Conservation (phyloP, 192 early-diverging fungal species). For the Linnemannia zychae region DNA sequence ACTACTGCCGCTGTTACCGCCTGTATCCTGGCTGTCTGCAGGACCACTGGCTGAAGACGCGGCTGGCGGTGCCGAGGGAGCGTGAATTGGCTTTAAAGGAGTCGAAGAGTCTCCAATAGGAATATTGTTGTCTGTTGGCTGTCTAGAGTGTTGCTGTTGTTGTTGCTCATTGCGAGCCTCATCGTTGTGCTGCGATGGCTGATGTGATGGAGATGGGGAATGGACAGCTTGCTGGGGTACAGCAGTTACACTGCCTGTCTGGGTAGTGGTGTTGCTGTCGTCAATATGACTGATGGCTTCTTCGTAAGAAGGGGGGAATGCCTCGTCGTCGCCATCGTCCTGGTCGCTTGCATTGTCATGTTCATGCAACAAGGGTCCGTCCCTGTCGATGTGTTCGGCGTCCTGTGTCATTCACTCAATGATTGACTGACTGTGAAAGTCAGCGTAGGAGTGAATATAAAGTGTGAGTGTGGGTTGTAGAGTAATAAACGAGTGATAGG, state of each 20-base stretch:
- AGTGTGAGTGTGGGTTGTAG: too few species aligned
- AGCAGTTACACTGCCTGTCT: not conserved
- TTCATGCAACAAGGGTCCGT: not conserved
- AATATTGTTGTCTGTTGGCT: conserved; percentile 13
- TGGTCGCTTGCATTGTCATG: not conserved
- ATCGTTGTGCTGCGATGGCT: not conserved
- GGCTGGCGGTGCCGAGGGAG: conserved; percentile 4
- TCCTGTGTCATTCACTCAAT: conserved; percentile 22
- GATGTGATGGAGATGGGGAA: not conserved
- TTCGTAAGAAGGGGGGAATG: conserved; percentile 48
- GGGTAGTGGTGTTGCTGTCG: not conserved
- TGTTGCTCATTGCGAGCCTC: not conserved
- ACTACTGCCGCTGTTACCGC: not conserved
- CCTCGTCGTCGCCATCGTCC: conserved; percentile 10
- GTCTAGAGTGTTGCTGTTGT: conserved; percentile 10
- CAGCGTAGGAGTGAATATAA: too few species aligned
- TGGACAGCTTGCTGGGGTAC: not conserved
- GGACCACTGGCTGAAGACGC: not conserved
- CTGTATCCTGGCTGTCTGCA: not conserved
- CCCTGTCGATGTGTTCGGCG: not conserved
- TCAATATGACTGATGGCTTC: conserved; percentile 41
- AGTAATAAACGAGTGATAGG: too few species aligned
- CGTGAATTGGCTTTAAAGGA: not conserved
- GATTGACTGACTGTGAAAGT: too few species aligned
- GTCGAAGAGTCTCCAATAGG: not conserved